phyloP scores from a whole-genome alignment of 306 rosid genomes.

The Dalbergia oliveri region DNA sequence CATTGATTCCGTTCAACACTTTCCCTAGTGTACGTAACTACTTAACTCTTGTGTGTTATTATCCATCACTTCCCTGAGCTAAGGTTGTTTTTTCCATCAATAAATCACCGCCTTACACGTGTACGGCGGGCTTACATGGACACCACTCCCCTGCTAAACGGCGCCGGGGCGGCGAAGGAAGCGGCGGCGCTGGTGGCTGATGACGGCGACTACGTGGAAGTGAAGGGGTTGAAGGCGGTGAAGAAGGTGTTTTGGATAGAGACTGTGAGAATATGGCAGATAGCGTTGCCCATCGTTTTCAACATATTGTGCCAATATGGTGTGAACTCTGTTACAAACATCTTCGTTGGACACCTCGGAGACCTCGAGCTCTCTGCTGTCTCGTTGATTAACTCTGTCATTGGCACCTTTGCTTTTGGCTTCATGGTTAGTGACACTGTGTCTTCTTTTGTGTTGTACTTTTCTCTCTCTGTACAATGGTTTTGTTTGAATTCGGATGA shows the following conservation, averaged over 20 bases:
- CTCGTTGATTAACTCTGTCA: constrained; percentile 71
- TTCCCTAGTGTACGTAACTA: not conserved
- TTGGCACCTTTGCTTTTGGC: constrained; percentile 75
- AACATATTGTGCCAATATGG: constrained; percentile 65
- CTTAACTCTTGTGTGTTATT: too few relatives aligned
- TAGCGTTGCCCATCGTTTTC: constrained; percentile 64
- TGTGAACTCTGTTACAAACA: constrained; percentile 63
- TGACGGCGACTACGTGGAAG: constrained; percentile 57
- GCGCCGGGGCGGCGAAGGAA: constrained; percentile 19
- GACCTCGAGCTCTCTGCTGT: constrained; percentile 80
- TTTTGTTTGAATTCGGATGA: too few relatives aligned
- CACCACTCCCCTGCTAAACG: constrained; percentile 37
- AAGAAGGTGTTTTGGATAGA: constrained; percentile 59
- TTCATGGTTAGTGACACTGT: constrained; percentile 63
- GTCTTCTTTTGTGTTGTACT: too few relatives aligned
- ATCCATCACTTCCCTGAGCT: not conserved
- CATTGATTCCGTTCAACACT: too few relatives aligned
- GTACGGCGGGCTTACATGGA: constrained; percentile 39
- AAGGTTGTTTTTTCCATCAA: not conserved
- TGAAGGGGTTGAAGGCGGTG: constrained; percentile 36
- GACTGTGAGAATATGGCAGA: constrained; percentile 59
- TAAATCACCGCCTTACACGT: constrained; percentile 23
- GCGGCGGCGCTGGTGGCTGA: constrained; percentile 35
- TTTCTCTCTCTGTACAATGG: too few relatives aligned
- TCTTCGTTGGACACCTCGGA: constrained; percentile 87